These are phyloP conservation scores for Acer campestre DNA, from an alignment of 345 rosid genomes.

Conservation along the genomic window DNA sequence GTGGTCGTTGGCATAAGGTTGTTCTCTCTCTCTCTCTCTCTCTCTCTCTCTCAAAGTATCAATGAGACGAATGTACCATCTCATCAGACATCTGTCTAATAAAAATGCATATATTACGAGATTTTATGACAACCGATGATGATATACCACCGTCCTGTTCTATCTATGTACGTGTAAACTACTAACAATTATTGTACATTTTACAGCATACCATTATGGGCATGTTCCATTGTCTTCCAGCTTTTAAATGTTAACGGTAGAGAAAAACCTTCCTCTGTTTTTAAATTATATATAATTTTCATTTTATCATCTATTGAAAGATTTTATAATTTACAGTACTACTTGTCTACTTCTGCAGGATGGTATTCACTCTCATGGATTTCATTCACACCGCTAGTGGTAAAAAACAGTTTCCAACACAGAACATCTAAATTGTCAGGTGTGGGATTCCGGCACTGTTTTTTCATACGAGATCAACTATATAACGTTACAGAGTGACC, in stretches of 20 bases:
- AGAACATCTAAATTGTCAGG: too few relatives aligned
- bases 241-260: conserved; percentile 35
- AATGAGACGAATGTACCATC: too few relatives aligned
- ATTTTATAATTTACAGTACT: not conserved
- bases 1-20: conserved; percentile 60
- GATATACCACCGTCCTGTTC: too few relatives aligned
- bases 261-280: not conserved
- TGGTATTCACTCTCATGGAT: conserved; percentile 30
- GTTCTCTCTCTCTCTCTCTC: not conserved
- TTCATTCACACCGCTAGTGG: conserved; percentile 35
- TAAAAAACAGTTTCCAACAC: conserved; percentile 11
- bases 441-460: too few relatives aligned
- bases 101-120: not conserved
- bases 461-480: too few relatives aligned
- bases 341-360: conserved; percentile 26
- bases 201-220: conserved; percentile 44
- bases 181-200: not conserved
- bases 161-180: not conserved
- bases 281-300: not conserved
- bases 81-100: too few relatives aligned
- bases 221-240: conserved; percentile 35
- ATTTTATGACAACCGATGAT: not conserved
- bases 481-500: too few relatives aligned
- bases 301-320: not conserved
- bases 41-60: not conserved